These are phyloP conservation scores for Lentinus brumalis DNA, from an alignment of 768 basidiomycete species.

Conservation along the genomic window DNA sequence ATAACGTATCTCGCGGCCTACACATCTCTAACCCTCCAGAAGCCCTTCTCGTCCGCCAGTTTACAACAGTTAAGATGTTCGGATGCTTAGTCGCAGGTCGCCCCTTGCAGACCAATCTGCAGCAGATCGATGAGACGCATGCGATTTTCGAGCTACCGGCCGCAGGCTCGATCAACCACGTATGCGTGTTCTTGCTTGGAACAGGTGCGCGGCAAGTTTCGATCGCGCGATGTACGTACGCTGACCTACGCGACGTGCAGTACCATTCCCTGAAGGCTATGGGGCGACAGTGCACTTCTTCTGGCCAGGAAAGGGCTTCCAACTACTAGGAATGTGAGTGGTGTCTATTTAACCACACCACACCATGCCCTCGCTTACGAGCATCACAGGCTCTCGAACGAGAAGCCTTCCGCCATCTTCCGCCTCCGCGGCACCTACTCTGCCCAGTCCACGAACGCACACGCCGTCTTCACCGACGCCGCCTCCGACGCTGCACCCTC, in stretches of 20 bases:
- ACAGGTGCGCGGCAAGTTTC: slow-evolving; percentile 50
- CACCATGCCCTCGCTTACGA: not conserved
- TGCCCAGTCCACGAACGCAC: slow-evolving; percentile 32
- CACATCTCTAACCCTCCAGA: too few relatives aligned
- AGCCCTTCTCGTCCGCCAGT: too few relatives aligned
- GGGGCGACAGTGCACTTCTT: slow-evolving; percentile 84
- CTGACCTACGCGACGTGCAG: slow-evolving; percentile 33
- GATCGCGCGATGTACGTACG: too few relatives aligned
- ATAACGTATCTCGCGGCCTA: too few relatives aligned
- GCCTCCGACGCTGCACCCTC: slow-evolving; percentile 21
- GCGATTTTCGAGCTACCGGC: slow-evolving; percentile 74
- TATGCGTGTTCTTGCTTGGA: slow-evolving; percentile 83
- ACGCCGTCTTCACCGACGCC: slow-evolving; percentile 33
- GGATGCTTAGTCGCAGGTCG: slow-evolving; percentile 81
- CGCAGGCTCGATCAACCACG: slow-evolving; percentile 77
- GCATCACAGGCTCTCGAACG: slow-evolving; percentile 73
- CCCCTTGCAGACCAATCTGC: slow-evolving; percentile 75
- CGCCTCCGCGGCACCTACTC: slow-evolving; percentile 70
- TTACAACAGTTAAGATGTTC: slow-evolving; percentile 51
- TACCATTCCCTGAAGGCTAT: slow-evolving; percentile 82
- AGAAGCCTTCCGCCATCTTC: slow-evolving; percentile 89
- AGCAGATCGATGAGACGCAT: slow-evolving; percentile 82
- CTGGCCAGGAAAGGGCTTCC: slow-evolving; percentile 87
- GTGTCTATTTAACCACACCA: not conserved
- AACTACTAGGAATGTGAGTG: slow-evolving; percentile 80